Evolutionary conservation across 495 filamentous ascomycete genomes (phyloP).

Genomic region (Xylaria cubensis): DNA sequence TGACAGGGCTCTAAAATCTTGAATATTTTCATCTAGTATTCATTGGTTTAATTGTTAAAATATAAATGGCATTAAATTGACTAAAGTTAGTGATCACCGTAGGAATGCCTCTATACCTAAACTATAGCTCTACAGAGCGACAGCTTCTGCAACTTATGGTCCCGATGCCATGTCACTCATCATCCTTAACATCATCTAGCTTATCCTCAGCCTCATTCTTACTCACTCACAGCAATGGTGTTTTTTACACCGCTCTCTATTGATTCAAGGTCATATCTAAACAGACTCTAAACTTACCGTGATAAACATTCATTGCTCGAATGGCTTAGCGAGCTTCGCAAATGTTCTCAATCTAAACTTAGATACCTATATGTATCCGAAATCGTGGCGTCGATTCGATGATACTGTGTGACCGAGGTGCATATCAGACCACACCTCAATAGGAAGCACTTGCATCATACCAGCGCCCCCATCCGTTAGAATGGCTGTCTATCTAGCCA

Average conservation of each 20-base stretch:
- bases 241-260: background rate
- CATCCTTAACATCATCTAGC: background rate
- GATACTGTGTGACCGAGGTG: constrained; percentile 14
- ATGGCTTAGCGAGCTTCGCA: background rate
- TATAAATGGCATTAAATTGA: background rate
- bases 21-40: background rate
- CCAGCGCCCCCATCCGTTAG: background rate
- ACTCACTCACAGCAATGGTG: background rate
- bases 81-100: background rate
- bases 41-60: background rate
- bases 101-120: background rate
- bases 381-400: constrained; percentile 16
- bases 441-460: background rate
- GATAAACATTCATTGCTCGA: background rate
- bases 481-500: background rate
- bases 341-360: background rate
- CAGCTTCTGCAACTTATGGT: background rate
- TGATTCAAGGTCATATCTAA: too few species aligned
- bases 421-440: constrained; percentile 16
- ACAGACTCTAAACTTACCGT: background rate
- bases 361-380: background rate
- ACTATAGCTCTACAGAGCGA: background rate
- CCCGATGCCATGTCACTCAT: background rate
- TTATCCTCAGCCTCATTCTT: background rate
- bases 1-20: background rate